Percentiles rank a stretch among this genome's conserved stretches.
phyloP scores from a whole-genome alignment of 495 filamentous ascomycete species.

The Xylaria venustula region DNA sequence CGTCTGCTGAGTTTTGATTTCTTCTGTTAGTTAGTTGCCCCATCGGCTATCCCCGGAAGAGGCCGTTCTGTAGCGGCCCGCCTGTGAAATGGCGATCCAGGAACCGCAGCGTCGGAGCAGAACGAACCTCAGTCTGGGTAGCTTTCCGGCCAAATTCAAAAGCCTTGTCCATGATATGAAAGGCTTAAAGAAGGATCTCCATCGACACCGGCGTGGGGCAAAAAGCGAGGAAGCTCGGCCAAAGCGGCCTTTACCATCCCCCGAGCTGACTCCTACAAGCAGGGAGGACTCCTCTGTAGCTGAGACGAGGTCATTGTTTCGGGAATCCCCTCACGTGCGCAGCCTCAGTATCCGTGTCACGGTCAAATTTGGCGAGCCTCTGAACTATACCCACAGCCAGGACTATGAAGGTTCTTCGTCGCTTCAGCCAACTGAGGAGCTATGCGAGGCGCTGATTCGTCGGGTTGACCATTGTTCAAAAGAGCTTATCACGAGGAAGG shows the following conservation, averaged over 20 bases:
- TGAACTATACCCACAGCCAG: conserved; percentile 38
- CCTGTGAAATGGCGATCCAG: conserved; percentile 2
- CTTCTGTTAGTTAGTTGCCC: neutral
- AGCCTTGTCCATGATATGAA: conserved; percentile 30
- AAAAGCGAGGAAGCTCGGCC: conserved; percentile 12
- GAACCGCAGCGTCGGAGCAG: neutral
- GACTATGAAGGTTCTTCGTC: conserved; percentile 40
- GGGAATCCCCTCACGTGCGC: conserved; percentile 17
- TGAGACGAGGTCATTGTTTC: conserved; percentile 17
- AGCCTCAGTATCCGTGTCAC: conserved; percentile 40
- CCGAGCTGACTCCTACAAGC: neutral
- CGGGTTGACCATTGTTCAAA: conserved; percentile 48
- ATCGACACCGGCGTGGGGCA: conserved; percentile 20
- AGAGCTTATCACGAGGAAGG: conserved; percentile 47
- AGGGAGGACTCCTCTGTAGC: neutral
- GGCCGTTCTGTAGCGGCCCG: neutral
- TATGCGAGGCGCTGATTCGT: conserved; percentile 42
- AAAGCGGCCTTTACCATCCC: conserved; percentile 6
- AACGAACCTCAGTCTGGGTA: neutral
- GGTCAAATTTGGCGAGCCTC: conserved; percentile 44
- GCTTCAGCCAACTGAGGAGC: conserved; percentile 37
- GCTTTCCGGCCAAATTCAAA: conserved; percentile 26
- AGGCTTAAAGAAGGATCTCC: conserved; percentile 24
- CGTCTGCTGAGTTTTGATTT: neutral
- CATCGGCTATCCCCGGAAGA: neutral